phyloP scores from a whole-genome alignment of 345 rosid species.

The Eucalyptus dawsonii region DNA sequence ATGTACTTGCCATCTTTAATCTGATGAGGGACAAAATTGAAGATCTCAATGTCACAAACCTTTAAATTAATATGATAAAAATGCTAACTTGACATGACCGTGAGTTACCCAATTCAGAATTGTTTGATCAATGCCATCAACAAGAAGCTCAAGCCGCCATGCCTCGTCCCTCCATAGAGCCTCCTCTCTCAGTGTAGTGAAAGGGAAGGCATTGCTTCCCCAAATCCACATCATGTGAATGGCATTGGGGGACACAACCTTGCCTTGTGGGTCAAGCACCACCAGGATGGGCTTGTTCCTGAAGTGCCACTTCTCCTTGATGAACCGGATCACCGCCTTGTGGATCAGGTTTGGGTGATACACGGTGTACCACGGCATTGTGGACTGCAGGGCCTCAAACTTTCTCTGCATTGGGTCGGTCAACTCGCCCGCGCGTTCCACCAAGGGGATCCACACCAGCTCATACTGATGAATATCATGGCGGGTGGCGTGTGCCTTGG shows the following conservation, averaged over 20 bases:
- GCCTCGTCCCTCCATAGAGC: slow-evolving; percentile 70
- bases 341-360: slow-evolving; percentile 46
- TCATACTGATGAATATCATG: slow-evolving; percentile 48
- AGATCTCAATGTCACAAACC: neutral
- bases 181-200: slow-evolving; percentile 69
- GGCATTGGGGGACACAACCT: slow-evolving; percentile 68
- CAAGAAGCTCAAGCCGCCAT: slow-evolving; percentile 72
- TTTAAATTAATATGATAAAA: neutral
- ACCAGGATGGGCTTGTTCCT: slow-evolving; percentile 83
- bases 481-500: slow-evolving; percentile 36
- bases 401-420: slow-evolving; percentile 15
- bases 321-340: slow-evolving; percentile 49
- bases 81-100: neutral
- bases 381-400: slow-evolving; percentile 36
- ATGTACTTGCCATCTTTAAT: slow-evolving; percentile 66
- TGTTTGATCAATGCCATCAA: slow-evolving; percentile 61
- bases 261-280: slow-evolving; percentile 85
- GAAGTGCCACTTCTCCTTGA: slow-evolving; percentile 79
- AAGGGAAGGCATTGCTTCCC: slow-evolving; percentile 92
- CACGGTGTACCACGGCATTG: slow-evolving; percentile 88
- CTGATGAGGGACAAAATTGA: slow-evolving; percentile 13
- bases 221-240: slow-evolving; percentile 99
- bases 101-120: slow-evolving; percentile 60
- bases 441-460: slow-evolving; percentile 80
- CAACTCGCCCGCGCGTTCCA: slow-evolving; percentile 30